Conservation (phyloP, 371 early-diverging fungal species). For the Mucor lusitanicus region DNA sequence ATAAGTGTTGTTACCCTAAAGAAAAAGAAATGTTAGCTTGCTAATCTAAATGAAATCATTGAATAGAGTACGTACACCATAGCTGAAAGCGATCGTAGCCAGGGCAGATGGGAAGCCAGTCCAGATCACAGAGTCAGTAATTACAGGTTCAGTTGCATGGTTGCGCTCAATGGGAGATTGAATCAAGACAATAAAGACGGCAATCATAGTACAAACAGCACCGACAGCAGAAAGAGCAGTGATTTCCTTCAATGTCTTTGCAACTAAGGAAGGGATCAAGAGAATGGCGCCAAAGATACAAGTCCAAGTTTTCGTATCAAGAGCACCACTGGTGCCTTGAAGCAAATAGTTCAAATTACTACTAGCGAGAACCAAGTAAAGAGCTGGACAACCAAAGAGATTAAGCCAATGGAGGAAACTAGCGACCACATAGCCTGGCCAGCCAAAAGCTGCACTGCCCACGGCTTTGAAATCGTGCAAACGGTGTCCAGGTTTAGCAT, state of each 20-base stretch:
- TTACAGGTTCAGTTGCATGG: slow-evolving; percentile 13
- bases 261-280: slow-evolving; percentile 68
- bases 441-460: slow-evolving; percentile 69
- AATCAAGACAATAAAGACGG: slow-evolving; percentile 49
- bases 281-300: slow-evolving; percentile 65
- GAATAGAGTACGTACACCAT: slow-evolving; percentile 35
- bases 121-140: slow-evolving; percentile 41
- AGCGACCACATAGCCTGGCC: slow-evolving; percentile 56
- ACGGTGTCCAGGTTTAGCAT: slow-evolving; percentile 46
- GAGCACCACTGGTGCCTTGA: slow-evolving; percentile 25
- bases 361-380: slow-evolving; percentile 77
- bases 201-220: slow-evolving; percentile 54
- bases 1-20: slow-evolving; percentile 40
- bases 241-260: slow-evolving; percentile 80
- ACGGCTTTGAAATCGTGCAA: slow-evolving; percentile 59
- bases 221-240: slow-evolving; percentile 56
- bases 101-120: slow-evolving; percentile 61
- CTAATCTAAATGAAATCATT: too few species aligned
- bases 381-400: slow-evolving; percentile 67
- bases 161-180: slow-evolving; percentile 37
- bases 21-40: too few species aligned
- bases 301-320: slow-evolving; percentile 55
- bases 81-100: slow-evolving; percentile 65
- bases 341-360: slow-evolving; percentile 59
- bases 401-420: slow-evolving; percentile 66